Conservation (phyloP, 2,329 filamentous ascomycete genomes). For the Trichoderma polysporum region DNA sequence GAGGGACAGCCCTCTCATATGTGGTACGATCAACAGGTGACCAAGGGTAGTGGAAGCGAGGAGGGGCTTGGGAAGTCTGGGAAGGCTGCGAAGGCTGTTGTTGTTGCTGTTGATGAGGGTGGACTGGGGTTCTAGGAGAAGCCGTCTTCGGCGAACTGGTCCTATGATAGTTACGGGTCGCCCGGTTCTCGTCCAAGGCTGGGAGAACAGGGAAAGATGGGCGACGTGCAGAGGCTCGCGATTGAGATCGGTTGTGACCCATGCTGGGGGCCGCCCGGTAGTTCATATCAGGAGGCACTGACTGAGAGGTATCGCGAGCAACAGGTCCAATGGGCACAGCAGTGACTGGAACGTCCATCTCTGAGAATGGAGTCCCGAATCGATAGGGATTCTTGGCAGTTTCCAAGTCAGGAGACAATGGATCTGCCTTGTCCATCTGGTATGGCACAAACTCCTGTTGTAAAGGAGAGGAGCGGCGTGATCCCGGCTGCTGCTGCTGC, state of each 20-base stretch:
- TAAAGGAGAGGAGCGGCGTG: slow-evolving; percentile 23
- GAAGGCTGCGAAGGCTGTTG: slow-evolving; percentile 26
- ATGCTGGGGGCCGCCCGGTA: slow-evolving; percentile 54
- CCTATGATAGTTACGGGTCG: slow-evolving; percentile 40
- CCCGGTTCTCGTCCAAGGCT: slow-evolving; percentile 64
- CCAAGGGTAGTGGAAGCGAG: slow-evolving; percentile 57
- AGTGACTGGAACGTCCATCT: slow-evolving; percentile 84
- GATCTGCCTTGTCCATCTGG: slow-evolving; percentile 51
- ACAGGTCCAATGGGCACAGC: slow-evolving; percentile 69
- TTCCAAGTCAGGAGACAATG: slow-evolving; percentile 55
- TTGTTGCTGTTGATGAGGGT: slow-evolving; percentile 14
- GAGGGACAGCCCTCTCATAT: slow-evolving; percentile 48
- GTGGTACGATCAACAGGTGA: slow-evolving; percentile 47
- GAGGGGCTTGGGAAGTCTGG: slow-evolving; percentile 51
- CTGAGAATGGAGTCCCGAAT: slow-evolving; percentile 83
- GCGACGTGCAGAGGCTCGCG: slow-evolving; percentile 58
- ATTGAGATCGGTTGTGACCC: slow-evolving; percentile 47
- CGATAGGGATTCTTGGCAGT: slow-evolving; percentile 64
- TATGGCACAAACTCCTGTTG: slow-evolving; percentile 47
- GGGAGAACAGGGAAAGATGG: slow-evolving; percentile 70
- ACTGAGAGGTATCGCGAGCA: slow-evolving; percentile 78
- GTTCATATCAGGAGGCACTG: slow-evolving; percentile 90
- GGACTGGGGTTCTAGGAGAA: slow-evolving; percentile 37
- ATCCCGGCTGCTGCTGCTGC: slow-evolving; percentile 25
- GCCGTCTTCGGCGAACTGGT: slow-evolving; percentile 36